These are phyloP conservation scores for Rossbeevera mucosa DNA, from an alignment of 768 basidiomycete species.

Conservation along the genomic window DNA sequence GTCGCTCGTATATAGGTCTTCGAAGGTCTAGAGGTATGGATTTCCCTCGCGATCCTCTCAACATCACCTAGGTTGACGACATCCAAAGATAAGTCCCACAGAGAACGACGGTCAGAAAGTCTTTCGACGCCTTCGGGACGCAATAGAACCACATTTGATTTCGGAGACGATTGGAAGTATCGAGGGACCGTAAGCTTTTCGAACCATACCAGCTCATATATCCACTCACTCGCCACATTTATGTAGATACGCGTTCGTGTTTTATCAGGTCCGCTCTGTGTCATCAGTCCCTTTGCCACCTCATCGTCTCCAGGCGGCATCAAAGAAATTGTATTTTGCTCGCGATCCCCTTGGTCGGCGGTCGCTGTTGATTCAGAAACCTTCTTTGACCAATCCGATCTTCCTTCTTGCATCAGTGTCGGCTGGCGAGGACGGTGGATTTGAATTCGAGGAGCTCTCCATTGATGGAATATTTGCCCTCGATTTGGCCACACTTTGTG, in stretches of 20 bases:
- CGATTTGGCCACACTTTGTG: conserved; percentile 34
- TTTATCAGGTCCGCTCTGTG: conserved; percentile 57
- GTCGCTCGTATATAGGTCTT: conserved; percentile 47
- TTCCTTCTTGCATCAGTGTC: conserved; percentile 68
- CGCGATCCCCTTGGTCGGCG: conserved; percentile 84
- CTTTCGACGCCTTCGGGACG: conserved; percentile 30
- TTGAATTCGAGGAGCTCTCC: conserved; percentile 56
- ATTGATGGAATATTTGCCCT: conserved; percentile 56
- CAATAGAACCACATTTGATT: conserved; percentile 38
- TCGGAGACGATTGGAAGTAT: conserved; percentile 50
- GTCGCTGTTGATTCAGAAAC: conserved; percentile 72
- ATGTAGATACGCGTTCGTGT: conserved; percentile 73
- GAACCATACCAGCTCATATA: background rate
- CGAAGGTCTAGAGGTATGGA: conserved; percentile 66
- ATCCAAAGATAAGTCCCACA: conserved; percentile 44
- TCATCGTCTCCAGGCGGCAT: conserved; percentile 34
- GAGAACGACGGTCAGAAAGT: conserved; percentile 74
- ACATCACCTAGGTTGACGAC: conserved; percentile 5
- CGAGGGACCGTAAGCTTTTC: conserved; percentile 73
- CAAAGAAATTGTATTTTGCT: conserved; percentile 59
- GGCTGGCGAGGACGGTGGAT: conserved; percentile 41
- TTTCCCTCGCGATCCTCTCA: background rate
- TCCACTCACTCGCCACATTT: conserved; percentile 2
- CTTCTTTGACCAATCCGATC: conserved; percentile 43
- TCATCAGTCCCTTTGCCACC: background rate